phyloP scores from a whole-genome alignment of 495 filamentous ascomycete species.

The Hypoxylon rickii region DNA sequence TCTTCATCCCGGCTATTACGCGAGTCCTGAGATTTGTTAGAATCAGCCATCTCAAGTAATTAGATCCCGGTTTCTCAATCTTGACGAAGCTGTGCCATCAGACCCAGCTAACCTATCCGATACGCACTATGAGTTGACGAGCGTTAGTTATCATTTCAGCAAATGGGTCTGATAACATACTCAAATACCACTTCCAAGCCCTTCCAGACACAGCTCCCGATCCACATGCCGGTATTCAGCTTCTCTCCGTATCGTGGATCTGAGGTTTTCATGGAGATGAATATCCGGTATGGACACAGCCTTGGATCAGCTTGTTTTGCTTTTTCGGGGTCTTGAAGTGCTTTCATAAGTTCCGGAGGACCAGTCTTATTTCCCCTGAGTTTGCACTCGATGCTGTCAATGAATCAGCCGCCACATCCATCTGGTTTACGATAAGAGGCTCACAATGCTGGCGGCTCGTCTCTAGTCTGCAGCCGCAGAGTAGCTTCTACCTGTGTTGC shows the following conservation, averaged over 20 bases:
- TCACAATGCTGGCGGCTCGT: conserved; percentile 61
- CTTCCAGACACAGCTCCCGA: conserved; percentile 62
- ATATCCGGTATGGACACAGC: conserved; percentile 61
- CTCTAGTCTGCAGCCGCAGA: conserved; percentile 61
- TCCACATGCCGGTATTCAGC: conserved; percentile 65
- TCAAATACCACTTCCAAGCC: conserved; percentile 55
- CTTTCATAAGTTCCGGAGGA: conserved; percentile 61
- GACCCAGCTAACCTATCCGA: conserved; percentile 26
- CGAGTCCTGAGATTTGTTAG: too few species aligned
- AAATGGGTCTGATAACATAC: conserved; percentile 19
- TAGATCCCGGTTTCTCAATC: background rate
- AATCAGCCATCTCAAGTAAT: too few species aligned
- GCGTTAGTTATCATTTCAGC: background rate
- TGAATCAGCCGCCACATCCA: conserved; percentile 1
- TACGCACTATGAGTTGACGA: conserved; percentile 24
- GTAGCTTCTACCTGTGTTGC: conserved; percentile 59
- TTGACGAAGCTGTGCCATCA: background rate
- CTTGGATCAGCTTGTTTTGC: conserved; percentile 60
- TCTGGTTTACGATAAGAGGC: background rate
- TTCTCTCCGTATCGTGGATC: conserved; percentile 64
- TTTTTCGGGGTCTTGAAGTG: conserved; percentile 56
- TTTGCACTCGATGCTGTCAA: conserved; percentile 56
- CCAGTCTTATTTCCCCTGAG: conserved; percentile 62
- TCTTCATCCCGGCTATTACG: too few species aligned
- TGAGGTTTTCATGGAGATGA: conserved; percentile 63